These are phyloP conservation scores for Kazachstania viticola DNA, from an alignment of 805 yeast species.

Conservation along the genomic window DNA sequence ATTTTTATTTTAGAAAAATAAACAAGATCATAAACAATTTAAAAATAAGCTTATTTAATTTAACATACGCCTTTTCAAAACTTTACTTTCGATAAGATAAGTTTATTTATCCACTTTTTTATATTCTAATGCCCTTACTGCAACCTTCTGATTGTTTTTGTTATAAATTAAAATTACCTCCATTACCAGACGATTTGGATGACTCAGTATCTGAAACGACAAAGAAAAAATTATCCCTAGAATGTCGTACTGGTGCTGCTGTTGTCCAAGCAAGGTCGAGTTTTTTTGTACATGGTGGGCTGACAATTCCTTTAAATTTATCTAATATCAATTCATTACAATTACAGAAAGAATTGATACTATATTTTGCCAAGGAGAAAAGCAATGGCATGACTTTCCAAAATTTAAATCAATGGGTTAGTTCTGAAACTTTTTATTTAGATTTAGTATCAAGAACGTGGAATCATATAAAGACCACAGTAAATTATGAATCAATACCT, in stretches of 20 bases:
- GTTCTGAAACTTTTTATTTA: slow-evolving; percentile 51
- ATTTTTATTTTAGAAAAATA: no score
- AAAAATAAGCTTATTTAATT: no score
- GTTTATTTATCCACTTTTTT: neutral
- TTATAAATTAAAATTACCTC: slow-evolving; percentile 48
- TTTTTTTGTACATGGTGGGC: slow-evolving; percentile 55
- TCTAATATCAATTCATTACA: slow-evolving; percentile 29
- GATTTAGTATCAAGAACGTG: slow-evolving; percentile 49
- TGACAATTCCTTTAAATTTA: slow-evolving; percentile 44
- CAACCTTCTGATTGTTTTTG: slow-evolving; percentile 56
- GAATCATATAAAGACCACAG: slow-evolving; percentile 31
- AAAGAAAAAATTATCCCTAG: slow-evolving; percentile 43
- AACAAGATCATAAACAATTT: no score
- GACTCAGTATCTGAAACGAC: slow-evolving; percentile 21
- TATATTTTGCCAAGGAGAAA: slow-evolving; percentile 18
- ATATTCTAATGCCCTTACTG: slow-evolving; percentile 41
- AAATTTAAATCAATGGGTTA: slow-evolving; percentile 31
- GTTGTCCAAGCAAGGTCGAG: slow-evolving; percentile 45
- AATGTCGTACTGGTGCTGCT: slow-evolving; percentile 60
- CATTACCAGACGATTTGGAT: slow-evolving; percentile 6
- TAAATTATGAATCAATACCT: neutral
- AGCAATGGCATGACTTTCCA: slow-evolving; percentile 13
- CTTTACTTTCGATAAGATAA: no score
- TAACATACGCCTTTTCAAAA: no score
- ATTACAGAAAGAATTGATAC: slow-evolving; percentile 29